phyloP scores from a whole-genome alignment of 1,139 yeast genomes.

The Saccharomyces hybrid region DNA sequence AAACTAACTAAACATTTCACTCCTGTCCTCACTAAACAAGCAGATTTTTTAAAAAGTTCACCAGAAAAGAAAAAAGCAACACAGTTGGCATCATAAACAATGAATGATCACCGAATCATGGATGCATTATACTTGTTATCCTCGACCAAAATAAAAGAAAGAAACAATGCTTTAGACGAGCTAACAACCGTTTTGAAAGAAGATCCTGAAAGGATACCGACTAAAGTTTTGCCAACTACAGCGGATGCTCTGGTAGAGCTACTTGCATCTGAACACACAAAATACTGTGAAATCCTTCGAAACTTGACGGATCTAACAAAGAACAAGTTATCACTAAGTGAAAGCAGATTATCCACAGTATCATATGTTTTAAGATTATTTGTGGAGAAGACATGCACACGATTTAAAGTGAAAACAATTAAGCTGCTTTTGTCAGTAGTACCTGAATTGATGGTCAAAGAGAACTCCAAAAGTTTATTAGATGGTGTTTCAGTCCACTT shows the following conservation, averaged over 20 bases:
- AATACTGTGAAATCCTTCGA: constrained; percentile 29
- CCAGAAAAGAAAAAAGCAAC: constrained; percentile 2
- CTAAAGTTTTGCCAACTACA: constrained; percentile 26
- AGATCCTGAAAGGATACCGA: constrained; percentile 19
- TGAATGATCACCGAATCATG: constrained; percentile 20
- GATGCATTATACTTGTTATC: constrained; percentile 28
- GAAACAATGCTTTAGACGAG: constrained; percentile 43
- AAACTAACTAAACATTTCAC: not conserved
- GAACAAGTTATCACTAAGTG: constrained; percentile 31
- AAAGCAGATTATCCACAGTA: constrained; percentile 38
- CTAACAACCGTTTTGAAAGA: constrained; percentile 33
- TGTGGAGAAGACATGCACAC: constrained; percentile 20
- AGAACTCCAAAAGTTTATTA: constrained; percentile 10
- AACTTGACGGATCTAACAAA: constrained; percentile 6
- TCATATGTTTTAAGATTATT: constrained; percentile 33
- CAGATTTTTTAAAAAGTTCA: not conserved
- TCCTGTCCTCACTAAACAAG: not conserved
- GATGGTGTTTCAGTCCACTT: constrained; percentile 22
- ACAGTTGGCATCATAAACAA: constrained; percentile 11
- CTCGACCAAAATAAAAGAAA: constrained; percentile 46
- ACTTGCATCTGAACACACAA: constrained; percentile 38
- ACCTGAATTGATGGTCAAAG: constrained; percentile 21
- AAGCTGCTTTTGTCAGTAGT: constrained; percentile 19
- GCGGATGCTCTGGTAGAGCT: constrained; percentile 37
- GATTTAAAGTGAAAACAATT: constrained; percentile 22